These are phyloP conservation scores for Solanum piurae DNA, from an alignment of 257 asterid species.

Conservation along the genomic window DNA sequence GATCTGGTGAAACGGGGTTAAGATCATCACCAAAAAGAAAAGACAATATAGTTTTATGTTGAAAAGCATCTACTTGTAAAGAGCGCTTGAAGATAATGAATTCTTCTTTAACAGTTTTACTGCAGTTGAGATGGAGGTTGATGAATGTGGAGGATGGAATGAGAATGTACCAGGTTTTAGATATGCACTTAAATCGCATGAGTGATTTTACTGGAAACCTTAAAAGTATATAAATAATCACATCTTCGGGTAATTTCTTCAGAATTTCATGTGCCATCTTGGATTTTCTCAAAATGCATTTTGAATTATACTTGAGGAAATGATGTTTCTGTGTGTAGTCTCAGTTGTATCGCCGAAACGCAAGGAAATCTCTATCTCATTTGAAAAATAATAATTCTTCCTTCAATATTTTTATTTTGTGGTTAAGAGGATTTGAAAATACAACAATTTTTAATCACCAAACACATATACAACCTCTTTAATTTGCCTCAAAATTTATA, in stretches of 20 bases:
- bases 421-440: neutral
- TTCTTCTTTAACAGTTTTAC: neutral
- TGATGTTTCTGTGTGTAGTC: neutral
- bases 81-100: neutral
- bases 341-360: neutral
- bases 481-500: neutral
- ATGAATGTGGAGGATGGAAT: neutral
- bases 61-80: neutral
- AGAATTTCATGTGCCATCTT: neutral
- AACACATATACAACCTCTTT: neutral
- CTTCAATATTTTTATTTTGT: neutral
- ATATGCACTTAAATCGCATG: neutral
- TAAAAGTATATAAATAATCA: neutral
- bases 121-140: neutral
- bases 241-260: neutral
- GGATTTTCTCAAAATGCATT: neutral
- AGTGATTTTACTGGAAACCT: neutral
- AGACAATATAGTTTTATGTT: neutral
- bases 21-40: neutral
- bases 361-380: neutral
- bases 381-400: neutral
- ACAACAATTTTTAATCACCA: too few species aligned
- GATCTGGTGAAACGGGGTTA: neutral
- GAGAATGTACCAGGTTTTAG: neutral
- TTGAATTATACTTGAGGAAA: neutral